These are phyloP conservation scores for Aegilops tauschii DNA, from an alignment of 176 grass and related monocot species.

Conservation along the genomic window DNA sequence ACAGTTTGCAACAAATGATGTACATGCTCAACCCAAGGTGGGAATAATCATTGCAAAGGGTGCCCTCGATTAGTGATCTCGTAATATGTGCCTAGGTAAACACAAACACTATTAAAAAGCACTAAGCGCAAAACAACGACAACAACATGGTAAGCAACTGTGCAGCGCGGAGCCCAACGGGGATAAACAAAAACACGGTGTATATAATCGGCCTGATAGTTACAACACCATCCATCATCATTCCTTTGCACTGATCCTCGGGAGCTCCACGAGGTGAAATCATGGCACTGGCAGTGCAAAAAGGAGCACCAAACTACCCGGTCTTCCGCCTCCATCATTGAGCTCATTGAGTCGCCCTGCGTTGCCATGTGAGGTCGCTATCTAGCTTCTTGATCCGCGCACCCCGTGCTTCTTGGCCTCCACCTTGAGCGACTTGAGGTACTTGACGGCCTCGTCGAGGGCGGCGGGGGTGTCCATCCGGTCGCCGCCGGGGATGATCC, in stretches of 20 bases:
- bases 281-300: constrained; percentile 26
- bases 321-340: constrained; percentile 8
- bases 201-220: constrained; percentile 41
- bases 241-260: not conserved
- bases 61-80: too few species aligned
- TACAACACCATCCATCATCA: constrained; percentile 27
- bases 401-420: constrained; percentile 61
- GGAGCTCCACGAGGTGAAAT: constrained; percentile 20
- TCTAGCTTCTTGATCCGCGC: constrained; percentile 20
- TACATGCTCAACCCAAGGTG: too few species aligned
- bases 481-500: constrained; percentile 71
- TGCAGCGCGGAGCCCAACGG: not conserved
- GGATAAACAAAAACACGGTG: constrained; percentile 29
- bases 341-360: not conserved
- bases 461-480: constrained; percentile 72
- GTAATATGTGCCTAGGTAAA: too few species aligned
- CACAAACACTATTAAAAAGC: too few species aligned
- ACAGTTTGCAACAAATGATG: too few species aligned
- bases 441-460: constrained; percentile 66
- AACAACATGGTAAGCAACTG: not conserved
- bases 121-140: too few species aligned
- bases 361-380: not conserved
- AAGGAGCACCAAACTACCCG: constrained; percentile 15
- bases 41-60: too few species aligned
- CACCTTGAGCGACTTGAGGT: constrained; percentile 76